Base-by-base conservation (phyloP, 2,329 filamentous ascomycete genomes). In the Colletotrichum paranaense region DNA sequence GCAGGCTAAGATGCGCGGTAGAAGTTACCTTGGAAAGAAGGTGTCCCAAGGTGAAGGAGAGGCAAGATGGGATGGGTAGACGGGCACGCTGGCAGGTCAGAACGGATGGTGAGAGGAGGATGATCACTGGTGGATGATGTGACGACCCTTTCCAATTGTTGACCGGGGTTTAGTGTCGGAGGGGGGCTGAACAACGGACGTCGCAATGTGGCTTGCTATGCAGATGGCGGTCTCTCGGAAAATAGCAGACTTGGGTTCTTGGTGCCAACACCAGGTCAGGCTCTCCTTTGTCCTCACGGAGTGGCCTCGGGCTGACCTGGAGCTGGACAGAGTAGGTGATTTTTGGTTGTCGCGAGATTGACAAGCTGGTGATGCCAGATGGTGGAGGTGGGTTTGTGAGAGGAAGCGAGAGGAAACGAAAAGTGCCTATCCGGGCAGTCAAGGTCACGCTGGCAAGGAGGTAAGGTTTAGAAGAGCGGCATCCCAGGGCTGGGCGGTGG, bases 121-220 rank as follows among this genome's bases (percentile, higher is more conserved):
- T 6, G 11, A 35, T 42, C 42, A 32, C 62, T 58, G 68, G 46
- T 57, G 65, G 65, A 38, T 32, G 60, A 53, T 38, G 49, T 19
- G 59, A 63, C 32, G 53, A 62, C 66, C 38, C 65, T 59, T 60
- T 58, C 58, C 5, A 42, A 42, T 59, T 55, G 69, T 35, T n/a
- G 46, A 60, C 30, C 49, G 30, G 49, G 59, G 49, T 24, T 38
- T 42, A 57, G 62, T 6, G 22, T 68, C 57, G 58, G 35, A 65
- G 69, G 35, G 69, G 69, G 69, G 66, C 69, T 72, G 69, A 56
- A 72, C 52, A 66, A 56, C 42, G 69, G 66, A 62, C 58, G 69
- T 72, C 58, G 69, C 69, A 72, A 59, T 58, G 53, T 64, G 69
- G 66, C 66, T 69, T 69, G 53, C 46, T 60, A 53, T 59, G 32